These are phyloP conservation scores for Fusarium multiceps DNA, from an alignment of 2,329 filamentous ascomycete genomes.

Conservation along the genomic window DNA sequence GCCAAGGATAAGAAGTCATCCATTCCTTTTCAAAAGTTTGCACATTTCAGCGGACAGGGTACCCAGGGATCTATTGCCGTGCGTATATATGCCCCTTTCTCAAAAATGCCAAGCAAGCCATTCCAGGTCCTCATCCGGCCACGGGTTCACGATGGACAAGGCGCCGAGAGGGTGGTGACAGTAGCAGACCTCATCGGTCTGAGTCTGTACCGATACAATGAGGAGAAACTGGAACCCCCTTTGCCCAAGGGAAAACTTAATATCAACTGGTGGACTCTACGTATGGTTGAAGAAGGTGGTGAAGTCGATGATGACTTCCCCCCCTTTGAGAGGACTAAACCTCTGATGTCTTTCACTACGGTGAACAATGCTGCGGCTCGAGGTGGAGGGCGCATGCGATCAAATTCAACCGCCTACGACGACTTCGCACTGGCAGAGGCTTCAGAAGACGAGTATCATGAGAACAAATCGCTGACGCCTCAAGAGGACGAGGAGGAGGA, in stretches of 20 bases:
- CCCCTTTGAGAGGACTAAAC: slow-evolving; percentile 77
- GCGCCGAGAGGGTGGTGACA: slow-evolving; percentile 70
- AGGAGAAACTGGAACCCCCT: slow-evolving; percentile 77
- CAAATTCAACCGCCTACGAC: slow-evolving; percentile 81
- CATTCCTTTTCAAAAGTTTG: slow-evolving; percentile 81
- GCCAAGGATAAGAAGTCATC: slow-evolving; percentile 75
- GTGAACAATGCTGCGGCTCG: slow-evolving; percentile 84
- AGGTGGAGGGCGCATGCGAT: slow-evolving; percentile 67
- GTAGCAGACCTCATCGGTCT: slow-evolving; percentile 86
- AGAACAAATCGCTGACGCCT: slow-evolving; percentile 76
- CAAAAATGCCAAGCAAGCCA: slow-evolving; percentile 70
- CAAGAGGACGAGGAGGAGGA: slow-evolving; percentile 66
- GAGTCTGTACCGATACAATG: slow-evolving; percentile 79
- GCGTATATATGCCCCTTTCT: slow-evolving; percentile 81
- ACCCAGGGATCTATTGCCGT: slow-evolving; percentile 81
- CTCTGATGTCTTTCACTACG: slow-evolving; percentile 82
- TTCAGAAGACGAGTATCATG: slow-evolving; percentile 72
- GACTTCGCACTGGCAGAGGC: slow-evolving; percentile 85
- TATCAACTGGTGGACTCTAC: slow-evolving; percentile 83
- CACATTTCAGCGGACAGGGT: slow-evolving; percentile 79
- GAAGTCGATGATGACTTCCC: slow-evolving; percentile 90
- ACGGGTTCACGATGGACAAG: slow-evolving; percentile 74
- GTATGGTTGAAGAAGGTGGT: slow-evolving; percentile 86
- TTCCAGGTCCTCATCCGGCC: slow-evolving; percentile 78
- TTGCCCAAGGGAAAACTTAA: slow-evolving; percentile 75